A percentile compares a stretch with the other conserved stretches of the same genome.
Conservation (phyloP, 257 asterid genomes). For the Craterostigma plantagineum region DNA sequence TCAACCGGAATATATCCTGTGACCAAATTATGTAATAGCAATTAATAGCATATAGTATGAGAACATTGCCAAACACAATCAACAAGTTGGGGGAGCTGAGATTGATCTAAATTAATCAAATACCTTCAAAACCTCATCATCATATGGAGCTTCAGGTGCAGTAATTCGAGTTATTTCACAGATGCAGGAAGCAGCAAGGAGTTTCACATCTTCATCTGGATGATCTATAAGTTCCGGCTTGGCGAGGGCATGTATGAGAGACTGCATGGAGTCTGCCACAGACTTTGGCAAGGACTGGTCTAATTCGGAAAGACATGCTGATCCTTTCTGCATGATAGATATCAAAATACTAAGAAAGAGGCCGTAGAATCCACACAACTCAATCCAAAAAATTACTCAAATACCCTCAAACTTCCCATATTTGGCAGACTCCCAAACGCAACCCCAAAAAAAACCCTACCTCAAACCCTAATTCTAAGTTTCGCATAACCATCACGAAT, state of each 20-base stretch:
- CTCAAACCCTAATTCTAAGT: too few relatives aligned
- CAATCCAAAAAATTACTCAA: too few relatives aligned
- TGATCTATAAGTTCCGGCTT: slow-evolving; percentile 82
- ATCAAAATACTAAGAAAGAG: neutral
- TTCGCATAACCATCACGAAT: too few relatives aligned
- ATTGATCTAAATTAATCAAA: neutral
- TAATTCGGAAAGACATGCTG: slow-evolving; percentile 67
- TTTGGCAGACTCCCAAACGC: too few relatives aligned
- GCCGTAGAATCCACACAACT: too few relatives aligned
- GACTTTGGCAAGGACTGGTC: slow-evolving; percentile 79
- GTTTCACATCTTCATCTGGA: slow-evolving; percentile 76
- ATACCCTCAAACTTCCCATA: too few relatives aligned
- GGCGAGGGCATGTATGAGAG: slow-evolving; percentile 56
- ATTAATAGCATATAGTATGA: neutral
- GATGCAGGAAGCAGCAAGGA: slow-evolving; percentile 81
- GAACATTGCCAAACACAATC: neutral
- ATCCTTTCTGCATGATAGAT: slow-evolving; percentile 60
- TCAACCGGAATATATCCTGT: slow-evolving; percentile 81
- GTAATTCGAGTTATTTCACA: slow-evolving; percentile 95
- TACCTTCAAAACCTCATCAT: slow-evolving; percentile 79
- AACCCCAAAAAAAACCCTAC: too few relatives aligned
- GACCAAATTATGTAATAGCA: slow-evolving; percentile 6
- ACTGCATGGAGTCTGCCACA: slow-evolving; percentile 60
- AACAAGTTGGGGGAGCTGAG: neutral
- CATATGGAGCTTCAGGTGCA: slow-evolving; percentile 92